Percentiles rank a stretch among this genome's conserved stretches.
These are phyloP conservation scores for Vanilla planifolia DNA, from an alignment of 106 monocot genomes.

Conservation along the genomic window DNA sequence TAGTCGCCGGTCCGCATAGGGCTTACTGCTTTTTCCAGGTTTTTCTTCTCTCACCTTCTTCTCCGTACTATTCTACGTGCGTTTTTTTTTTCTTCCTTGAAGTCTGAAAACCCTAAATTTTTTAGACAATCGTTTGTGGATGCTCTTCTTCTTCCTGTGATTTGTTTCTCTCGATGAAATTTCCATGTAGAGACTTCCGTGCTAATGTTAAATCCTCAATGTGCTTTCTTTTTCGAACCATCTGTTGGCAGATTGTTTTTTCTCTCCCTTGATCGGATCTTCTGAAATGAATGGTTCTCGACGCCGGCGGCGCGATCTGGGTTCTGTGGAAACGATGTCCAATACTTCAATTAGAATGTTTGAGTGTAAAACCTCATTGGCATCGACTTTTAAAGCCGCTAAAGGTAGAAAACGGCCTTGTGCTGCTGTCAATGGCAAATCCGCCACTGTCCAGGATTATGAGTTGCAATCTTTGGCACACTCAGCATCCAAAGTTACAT, in stretches of 20 bases:
- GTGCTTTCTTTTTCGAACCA: background rate
- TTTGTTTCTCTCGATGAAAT: background rate
- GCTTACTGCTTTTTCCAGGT: too few species aligned
- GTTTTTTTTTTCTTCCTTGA: background rate
- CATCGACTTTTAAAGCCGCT: background rate
- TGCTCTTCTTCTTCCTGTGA: background rate
- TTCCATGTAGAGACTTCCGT: background rate
- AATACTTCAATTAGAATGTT: background rate
- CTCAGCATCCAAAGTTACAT: background rate
- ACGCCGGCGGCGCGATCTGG: background rate
- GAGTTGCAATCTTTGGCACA: background rate
- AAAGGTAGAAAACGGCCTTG: background rate
- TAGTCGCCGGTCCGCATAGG: too few species aligned
- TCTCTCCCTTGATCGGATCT: background rate
- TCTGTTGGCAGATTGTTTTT: background rate
- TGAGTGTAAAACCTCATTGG: background rate
- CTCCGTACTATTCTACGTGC: background rate
- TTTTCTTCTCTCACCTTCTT: background rate
- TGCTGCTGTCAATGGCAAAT: background rate
- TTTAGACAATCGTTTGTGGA: background rate
- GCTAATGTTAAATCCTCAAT: background rate
- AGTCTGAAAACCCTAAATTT: constrained; percentile 1
- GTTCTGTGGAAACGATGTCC: too few species aligned
- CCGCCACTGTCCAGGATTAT: background rate
- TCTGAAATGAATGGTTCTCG: background rate